Percentiles rank a stretch among this genome's conserved stretches.
phyloP scores from a whole-genome alignment of 73 alveolate genomes.

The Paramecium pentaurelia region DNA sequence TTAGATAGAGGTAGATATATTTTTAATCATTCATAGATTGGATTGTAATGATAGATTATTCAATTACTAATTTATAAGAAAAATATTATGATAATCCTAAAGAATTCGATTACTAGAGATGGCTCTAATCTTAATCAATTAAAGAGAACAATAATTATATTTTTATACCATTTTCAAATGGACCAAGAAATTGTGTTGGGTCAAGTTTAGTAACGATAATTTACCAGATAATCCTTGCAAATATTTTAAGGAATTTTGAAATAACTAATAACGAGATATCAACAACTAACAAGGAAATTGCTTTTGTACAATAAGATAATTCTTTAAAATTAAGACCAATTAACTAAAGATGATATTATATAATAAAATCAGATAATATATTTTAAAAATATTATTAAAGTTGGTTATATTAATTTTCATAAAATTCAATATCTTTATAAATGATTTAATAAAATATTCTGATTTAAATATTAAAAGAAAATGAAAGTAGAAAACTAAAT shows the following conservation, averaged over 20 bases:
- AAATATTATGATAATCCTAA: constrained; percentile 15
- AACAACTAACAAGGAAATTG: neutral
- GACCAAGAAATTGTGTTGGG: neutral
- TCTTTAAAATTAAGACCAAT: neutral
- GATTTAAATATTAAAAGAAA: no score
- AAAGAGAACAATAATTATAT: neutral
- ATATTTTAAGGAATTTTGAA: neutral
- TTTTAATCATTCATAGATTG: neutral
- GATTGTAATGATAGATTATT: neutral
- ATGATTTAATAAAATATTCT: no score
- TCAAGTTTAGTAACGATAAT: neutral
- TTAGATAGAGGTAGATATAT: neutral
- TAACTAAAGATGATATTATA: neutral
- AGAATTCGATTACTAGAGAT: constrained; percentile 33
- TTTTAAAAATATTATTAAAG: no score
- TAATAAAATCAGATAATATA: no score
- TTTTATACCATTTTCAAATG: neutral
- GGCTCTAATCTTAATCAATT: neutral
- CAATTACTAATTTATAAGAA: neutral
- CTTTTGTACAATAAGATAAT: neutral
- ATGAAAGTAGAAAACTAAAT: no score
- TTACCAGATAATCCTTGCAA: neutral
- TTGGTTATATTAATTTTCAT: no score
- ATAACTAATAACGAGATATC: neutral
- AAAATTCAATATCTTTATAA: no score